These are phyloP conservation scores for Aspergillus cavernicola DNA, from an alignment of 495 filamentous ascomycete genomes.

Conservation along the genomic window DNA sequence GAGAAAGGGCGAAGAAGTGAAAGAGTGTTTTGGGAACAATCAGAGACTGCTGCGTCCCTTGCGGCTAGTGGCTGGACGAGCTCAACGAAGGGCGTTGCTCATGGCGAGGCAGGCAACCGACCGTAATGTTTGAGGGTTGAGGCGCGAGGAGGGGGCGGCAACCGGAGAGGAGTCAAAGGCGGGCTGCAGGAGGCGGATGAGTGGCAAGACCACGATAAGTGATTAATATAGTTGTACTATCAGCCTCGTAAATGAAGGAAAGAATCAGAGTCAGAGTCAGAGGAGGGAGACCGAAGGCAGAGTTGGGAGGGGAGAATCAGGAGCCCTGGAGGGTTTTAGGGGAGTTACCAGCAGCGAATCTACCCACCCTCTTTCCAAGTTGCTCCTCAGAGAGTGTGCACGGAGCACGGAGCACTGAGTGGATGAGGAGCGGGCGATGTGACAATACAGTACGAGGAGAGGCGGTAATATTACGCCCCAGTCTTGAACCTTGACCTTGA, in stretches of 20 bases:
- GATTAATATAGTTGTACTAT: neutral
- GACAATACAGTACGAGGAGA: slow-evolving; percentile 2
- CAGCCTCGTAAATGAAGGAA: neutral
- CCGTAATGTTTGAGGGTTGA: neutral
- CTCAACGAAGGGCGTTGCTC: slow-evolving; percentile 22
- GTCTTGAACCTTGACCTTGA: neutral
- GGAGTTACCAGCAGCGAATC: slow-evolving; percentile 1
- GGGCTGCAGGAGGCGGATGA: neutral
- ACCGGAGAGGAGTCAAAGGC: slow-evolving; percentile 5
- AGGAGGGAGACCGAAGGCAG: neutral
- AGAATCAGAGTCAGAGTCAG: neutral
- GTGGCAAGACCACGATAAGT: neutral
- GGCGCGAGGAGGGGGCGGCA: slow-evolving; percentile 6
- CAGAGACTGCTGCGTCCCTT: slow-evolving; percentile 16
- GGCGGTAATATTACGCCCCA: neutral
- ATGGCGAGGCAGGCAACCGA: slow-evolving; percentile 20
- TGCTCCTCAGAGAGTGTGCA: neutral
- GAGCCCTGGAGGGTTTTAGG: slow-evolving; percentile 5
- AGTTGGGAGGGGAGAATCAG: slow-evolving; percentile 11
- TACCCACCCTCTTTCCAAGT: neutral
- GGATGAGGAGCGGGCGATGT: neutral
- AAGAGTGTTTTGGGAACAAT: neutral
- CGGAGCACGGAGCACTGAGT: neutral
- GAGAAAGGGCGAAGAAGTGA: neutral
- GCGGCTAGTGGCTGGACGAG: slow-evolving; percentile 18